Conservation (phyloP, 257 asterid species). For the Verbascum thapsus region DNA sequence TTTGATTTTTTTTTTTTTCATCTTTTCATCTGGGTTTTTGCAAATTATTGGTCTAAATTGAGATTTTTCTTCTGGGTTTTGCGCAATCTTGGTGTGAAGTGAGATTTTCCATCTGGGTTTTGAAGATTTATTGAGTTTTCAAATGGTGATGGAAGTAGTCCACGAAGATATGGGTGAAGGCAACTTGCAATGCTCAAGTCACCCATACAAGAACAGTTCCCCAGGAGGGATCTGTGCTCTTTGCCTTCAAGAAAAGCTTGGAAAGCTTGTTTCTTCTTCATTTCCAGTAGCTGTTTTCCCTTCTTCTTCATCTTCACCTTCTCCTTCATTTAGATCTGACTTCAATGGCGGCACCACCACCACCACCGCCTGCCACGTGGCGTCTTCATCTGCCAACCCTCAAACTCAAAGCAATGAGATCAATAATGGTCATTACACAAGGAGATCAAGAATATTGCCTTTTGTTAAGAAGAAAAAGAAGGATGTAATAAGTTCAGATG, state of each 20-base stretch:
- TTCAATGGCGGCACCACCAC: too few relatives aligned
- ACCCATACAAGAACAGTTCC: conserved; percentile 76
- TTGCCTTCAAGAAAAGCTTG: conserved; percentile 97
- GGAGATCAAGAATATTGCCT: conserved; percentile 65
- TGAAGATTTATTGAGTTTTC: background rate
- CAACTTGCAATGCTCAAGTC: conserved; percentile 76
- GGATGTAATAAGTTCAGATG: conserved; percentile 42
- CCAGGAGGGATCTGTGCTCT: conserved; percentile 97
- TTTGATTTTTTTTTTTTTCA: conserved; percentile 28
- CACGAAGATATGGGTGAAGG: conserved; percentile 93
- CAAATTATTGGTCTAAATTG: too few relatives aligned
- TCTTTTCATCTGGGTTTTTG: too few relatives aligned
- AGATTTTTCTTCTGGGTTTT: background rate
- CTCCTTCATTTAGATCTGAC: conserved; percentile 95
- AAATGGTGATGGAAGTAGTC: conserved; percentile 95
- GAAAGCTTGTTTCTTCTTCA: conserved; percentile 91
- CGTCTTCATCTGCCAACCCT: too few relatives aligned
- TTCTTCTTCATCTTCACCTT: conserved; percentile 80
- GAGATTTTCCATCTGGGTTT: conserved; percentile 1
- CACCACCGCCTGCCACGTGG: too few relatives aligned
- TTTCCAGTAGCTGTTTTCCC: conserved; percentile 74
- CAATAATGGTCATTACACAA: conserved; percentile 30
- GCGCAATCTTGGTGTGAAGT: background rate
- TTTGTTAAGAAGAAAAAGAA: conserved; percentile 62
- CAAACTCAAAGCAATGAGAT: conserved; percentile 19